Conservation (phyloP, 139 green algal genomes). For the Ettlia oleoabundans region DNA sequence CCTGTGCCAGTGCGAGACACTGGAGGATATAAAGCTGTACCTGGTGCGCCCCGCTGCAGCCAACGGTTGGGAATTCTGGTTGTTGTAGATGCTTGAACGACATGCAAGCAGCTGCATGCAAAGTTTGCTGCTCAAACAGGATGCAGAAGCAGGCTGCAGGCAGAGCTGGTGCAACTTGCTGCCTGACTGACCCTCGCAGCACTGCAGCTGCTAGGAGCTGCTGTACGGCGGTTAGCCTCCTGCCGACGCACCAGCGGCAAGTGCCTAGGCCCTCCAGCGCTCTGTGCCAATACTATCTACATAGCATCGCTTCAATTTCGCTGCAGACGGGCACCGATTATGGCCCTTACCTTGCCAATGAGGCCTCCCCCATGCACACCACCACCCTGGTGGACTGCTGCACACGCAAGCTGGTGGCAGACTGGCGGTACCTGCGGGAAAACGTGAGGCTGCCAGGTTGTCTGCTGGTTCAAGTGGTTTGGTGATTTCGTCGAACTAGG, state of each 20-base stretch:
- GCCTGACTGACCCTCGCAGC: too few species aligned
- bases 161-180: too few species aligned
- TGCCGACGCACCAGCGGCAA: too few species aligned
- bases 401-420: slow-evolving; percentile 97
- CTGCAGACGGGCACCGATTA: slow-evolving; percentile 91
- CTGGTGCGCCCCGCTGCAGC: slow-evolving; percentile 66
- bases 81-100: too few species aligned
- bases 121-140: too few species aligned
- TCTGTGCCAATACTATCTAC: neutral
- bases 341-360: slow-evolving; percentile 88
- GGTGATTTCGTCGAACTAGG: neutral
- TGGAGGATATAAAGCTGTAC: slow-evolving; percentile 99
- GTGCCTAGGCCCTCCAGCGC: neutral
- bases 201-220: too few species aligned
- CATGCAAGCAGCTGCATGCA: neutral
- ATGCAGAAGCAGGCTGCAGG: too few species aligned
- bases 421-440: slow-evolving; percentile 90
- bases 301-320: neutral
- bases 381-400: slow-evolving; percentile 94
- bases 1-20: slow-evolving; percentile 94
- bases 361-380: slow-evolving; percentile 90
- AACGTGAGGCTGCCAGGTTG: too few species aligned
- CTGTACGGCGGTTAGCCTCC: too few species aligned
- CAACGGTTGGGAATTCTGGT: neutral
- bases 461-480: too few species aligned